phyloP scores from a whole-genome alignment of 371 early-diverging fungal species.

The Rhizopus microsporus region DNA sequence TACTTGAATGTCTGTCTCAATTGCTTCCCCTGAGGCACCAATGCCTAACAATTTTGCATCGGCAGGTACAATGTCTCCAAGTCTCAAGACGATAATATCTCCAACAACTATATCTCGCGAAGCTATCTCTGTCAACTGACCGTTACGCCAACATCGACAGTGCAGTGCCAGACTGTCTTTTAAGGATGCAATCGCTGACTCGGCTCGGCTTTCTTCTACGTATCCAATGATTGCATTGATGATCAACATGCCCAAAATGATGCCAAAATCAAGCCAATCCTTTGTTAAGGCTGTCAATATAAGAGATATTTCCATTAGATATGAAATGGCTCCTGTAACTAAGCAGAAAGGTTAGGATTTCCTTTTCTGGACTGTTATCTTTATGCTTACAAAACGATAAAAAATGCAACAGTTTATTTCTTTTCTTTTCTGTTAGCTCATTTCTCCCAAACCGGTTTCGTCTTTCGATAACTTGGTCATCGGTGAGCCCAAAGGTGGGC shows the following conservation, averaged over 20 bases:
- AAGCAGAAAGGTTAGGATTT: background rate
- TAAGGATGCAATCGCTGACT: constrained; percentile 83
- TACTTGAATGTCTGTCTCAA: constrained; percentile 76
- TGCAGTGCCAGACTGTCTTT: constrained; percentile 87
- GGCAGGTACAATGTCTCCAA: constrained; percentile 95
- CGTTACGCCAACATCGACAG: constrained; percentile 77
- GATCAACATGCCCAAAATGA: constrained; percentile 78
- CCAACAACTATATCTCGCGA: constrained; percentile 80
- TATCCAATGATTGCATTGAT: constrained; percentile 91
- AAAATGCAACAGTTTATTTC: constrained; percentile 83
- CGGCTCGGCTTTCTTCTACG: constrained; percentile 87
- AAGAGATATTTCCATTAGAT: constrained; percentile 80
- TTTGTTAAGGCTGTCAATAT: constrained; percentile 73
- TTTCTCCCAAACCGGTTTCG: constrained; percentile 65
- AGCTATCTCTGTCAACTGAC: constrained; percentile 74
- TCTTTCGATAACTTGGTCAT: constrained; percentile 60
- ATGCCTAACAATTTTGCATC: constrained; percentile 85
- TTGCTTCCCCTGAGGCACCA: constrained; percentile 76
- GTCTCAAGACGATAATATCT: constrained; percentile 83
- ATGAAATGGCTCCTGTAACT: constrained; percentile 87
- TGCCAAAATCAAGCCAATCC: constrained; percentile 88
- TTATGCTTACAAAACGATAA: constrained; percentile 65
- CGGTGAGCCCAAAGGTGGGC: constrained; percentile 61
- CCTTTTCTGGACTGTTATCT: background rate
- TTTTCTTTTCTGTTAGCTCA: constrained; percentile 77